These are phyloP conservation scores for Knoxdaviesia capensis DNA, from an alignment of 2,329 filamentous ascomycete species.

Conservation along the genomic window DNA sequence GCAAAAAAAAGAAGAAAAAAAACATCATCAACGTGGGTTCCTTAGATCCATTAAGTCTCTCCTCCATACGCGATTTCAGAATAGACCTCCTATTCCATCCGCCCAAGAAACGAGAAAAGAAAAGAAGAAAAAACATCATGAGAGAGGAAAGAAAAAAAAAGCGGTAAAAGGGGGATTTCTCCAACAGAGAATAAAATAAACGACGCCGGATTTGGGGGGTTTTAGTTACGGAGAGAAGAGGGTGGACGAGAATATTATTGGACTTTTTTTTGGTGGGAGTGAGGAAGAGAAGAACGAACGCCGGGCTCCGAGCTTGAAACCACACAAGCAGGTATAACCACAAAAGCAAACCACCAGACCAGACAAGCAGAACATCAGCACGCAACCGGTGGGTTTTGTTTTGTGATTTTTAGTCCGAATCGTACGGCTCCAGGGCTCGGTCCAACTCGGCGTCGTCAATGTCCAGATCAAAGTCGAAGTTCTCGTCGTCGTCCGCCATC, in stretches of 20 bases:
- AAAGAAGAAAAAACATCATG: conserved; percentile 5
- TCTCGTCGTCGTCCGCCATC: conserved; percentile 17
- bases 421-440: no score
- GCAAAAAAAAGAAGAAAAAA: conserved; percentile 5
- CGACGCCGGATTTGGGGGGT: conserved; percentile 24
- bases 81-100: not conserved
- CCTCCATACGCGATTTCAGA: not conserved
- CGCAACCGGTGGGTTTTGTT: no score
- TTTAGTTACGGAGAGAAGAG: conserved; percentile 27
- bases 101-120: conserved; percentile 3
- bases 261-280: no score
- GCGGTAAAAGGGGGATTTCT: not conserved
- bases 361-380: no score
- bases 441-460: conserved; percentile 3
- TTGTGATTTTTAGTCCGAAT: no score
- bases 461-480: no score
- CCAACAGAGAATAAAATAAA: not conserved
- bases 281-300: no score
- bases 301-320: no score
- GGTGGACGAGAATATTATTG: no score
- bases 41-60: no score
- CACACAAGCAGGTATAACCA: no score
- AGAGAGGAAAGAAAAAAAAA: conserved; percentile 1
- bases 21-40: not conserved
- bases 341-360: no score